Percentiles rank a stretch among this genome's conserved stretches.
phyloP scores from a whole-genome alignment of 257 asterid species.

The Scutellaria barbata region DNA sequence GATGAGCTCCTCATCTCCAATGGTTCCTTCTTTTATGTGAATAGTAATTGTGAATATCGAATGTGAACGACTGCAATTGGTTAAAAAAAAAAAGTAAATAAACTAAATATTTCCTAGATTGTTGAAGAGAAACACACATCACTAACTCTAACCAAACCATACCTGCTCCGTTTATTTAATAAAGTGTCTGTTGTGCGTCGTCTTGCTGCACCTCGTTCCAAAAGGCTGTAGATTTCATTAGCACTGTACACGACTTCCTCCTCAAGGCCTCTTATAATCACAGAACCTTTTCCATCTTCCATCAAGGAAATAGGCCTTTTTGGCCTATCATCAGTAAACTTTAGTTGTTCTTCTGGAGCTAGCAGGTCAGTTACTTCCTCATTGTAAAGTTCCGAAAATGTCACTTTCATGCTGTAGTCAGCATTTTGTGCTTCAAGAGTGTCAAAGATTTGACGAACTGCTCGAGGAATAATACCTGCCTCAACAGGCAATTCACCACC shows the following conservation, averaged over 20 bases:
- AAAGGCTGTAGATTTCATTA: constrained; percentile 71
- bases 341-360: constrained; percentile 64
- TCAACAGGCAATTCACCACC: constrained; percentile 82
- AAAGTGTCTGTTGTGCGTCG: constrained; percentile 85
- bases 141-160: constrained; percentile 8
- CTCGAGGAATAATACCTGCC: constrained; percentile 89
- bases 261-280: constrained; percentile 81
- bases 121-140: neutral
- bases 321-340: constrained; percentile 57
- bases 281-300: constrained; percentile 89
- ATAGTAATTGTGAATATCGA: constrained; percentile 77
- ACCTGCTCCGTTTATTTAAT: constrained; percentile 84
- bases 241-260: constrained; percentile 88
- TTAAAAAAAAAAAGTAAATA: neutral
- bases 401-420: constrained; percentile 82
- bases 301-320: constrained; percentile 65
- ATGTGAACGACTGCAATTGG: constrained; percentile 77
- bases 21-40: constrained; percentile 70
- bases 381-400: constrained; percentile 81
- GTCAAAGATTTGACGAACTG: constrained; percentile 83
- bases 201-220: constrained; percentile 84
- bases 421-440: constrained; percentile 80
- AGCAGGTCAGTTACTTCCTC: constrained; percentile 81
- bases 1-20: constrained; percentile 85
- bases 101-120: neutral